Evolutionary conservation across 2,329 filamentous ascomycete species (phyloP).

Genomic region (Fusarium sulawesiense): DNA sequence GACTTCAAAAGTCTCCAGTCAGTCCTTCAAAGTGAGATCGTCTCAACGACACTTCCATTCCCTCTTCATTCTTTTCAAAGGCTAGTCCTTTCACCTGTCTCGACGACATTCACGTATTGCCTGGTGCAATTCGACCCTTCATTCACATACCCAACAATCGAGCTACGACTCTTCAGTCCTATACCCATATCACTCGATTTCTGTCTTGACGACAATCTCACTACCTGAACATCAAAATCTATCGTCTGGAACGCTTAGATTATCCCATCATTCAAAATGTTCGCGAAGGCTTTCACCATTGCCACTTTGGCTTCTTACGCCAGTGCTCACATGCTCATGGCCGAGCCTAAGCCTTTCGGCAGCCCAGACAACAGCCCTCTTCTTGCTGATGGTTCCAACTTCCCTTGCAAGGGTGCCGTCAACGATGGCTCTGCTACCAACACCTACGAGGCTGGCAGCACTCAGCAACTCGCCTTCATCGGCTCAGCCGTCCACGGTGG

Average conservation of each 20-base stretch:
- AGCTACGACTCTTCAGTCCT: slow-evolving; percentile 37
- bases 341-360: slow-evolving; percentile 72
- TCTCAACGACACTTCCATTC: slow-evolving; percentile 47
- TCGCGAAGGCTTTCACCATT: slow-evolving; percentile 60
- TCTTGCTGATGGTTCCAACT: slow-evolving; percentile 68
- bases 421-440: slow-evolving; percentile 64
- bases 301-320: slow-evolving; percentile 69
- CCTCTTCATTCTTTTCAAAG: slow-evolving; percentile 43
- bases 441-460: slow-evolving; percentile 62
- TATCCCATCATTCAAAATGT: slow-evolving; percentile 58
- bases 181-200: slow-evolving; percentile 43
- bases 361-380: slow-evolving; percentile 73
- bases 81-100: slow-evolving; percentile 45
- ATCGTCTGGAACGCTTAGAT: slow-evolving; percentile 51
- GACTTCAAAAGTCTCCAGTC: slow-evolving; percentile 45
- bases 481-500: slow-evolving; percentile 87
- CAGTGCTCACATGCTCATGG: slow-evolving; percentile 82
- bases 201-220: slow-evolving; percentile 46
- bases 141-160: slow-evolving; percentile 33
- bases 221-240: slow-evolving; percentile 31
- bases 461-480: slow-evolving; percentile 67
- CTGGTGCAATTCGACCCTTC: slow-evolving; percentile 46
- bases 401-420: slow-evolving; percentile 78
- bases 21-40: slow-evolving; percentile 47
- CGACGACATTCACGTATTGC: slow-evolving; percentile 42